phyloP scores from a whole-genome alignment of 1,284 basidiomycete species.

The Fomes fomentarius region DNA sequence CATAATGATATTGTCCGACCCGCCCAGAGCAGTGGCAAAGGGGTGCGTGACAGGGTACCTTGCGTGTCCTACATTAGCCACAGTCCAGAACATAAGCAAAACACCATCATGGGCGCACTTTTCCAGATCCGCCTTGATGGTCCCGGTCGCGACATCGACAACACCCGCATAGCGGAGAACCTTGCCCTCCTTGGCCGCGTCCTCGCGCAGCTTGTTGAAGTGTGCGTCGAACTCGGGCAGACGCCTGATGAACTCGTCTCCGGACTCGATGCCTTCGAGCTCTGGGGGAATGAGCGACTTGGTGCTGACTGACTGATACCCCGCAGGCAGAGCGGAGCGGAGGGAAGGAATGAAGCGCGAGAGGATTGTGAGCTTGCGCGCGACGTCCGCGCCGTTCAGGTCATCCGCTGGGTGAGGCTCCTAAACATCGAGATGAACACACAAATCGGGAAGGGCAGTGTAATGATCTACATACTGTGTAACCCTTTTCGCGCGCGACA shows the following conservation, averaged over 20 bases:
- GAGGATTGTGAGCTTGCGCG: slow-evolving; percentile 95
- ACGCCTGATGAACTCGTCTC: slow-evolving; percentile 81
- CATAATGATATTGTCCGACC: slow-evolving; percentile 97
- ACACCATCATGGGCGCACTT: slow-evolving; percentile 70
- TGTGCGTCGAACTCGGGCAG: slow-evolving; percentile 87
- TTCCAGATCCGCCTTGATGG: slow-evolving; percentile 87
- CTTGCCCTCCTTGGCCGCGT: slow-evolving; percentile 77
- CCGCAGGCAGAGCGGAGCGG: slow-evolving; percentile 58
- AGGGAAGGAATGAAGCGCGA: slow-evolving; percentile 75
- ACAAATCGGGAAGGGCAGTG: background rate
- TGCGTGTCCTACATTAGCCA: background rate
- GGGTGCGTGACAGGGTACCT: slow-evolving; percentile 91
- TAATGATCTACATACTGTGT: slow-evolving; percentile 70
- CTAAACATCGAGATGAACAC: slow-evolving; percentile 40
- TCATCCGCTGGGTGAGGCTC: slow-evolving; percentile 98
- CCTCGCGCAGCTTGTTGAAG: slow-evolving; percentile 76
- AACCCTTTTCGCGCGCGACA: slow-evolving; percentile 90
- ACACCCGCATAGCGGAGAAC: slow-evolving; percentile 96
- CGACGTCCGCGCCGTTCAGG: slow-evolving; percentile 95
- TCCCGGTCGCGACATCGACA: slow-evolving; percentile 77
- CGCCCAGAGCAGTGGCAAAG: slow-evolving; percentile 93
- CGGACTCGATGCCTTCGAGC: slow-evolving; percentile 68
- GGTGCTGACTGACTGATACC: slow-evolving; percentile 83
- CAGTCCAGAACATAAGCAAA: too few relatives aligned
- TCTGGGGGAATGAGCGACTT: slow-evolving; percentile 84